Evolutionary conservation across 148 eudicot genomes (phyloP).

Genomic region (Vaccinium myrtillus): DNA sequence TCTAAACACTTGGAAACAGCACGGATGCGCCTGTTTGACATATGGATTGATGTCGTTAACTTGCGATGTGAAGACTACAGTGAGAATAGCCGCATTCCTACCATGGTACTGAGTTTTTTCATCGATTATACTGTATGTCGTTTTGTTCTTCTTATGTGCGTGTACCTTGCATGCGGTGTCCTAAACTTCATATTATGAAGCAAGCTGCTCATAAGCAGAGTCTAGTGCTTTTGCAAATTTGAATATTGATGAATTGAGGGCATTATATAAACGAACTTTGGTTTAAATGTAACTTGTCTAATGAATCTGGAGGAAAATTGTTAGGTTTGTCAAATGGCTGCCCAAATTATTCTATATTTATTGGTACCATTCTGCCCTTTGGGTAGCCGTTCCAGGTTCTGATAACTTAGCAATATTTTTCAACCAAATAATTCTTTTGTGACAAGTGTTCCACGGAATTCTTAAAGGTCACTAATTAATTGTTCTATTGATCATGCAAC

Average conservation of each 20-base stretch:
- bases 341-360: background rate
- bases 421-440: background rate
- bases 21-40: constrained; percentile 80
- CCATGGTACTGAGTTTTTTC: constrained; percentile 53
- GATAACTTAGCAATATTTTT: background rate
- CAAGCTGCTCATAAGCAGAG: background rate
- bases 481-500: background rate
- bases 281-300: background rate
- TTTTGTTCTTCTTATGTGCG: background rate
- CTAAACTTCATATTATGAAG: background rate
- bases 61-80: constrained; percentile 87
- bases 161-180: background rate
- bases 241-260: background rate
- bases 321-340: background rate
- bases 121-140: background rate
- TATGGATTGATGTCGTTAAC: constrained; percentile 93
- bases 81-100: constrained; percentile 94
- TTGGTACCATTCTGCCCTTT: background rate
- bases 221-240: background rate
- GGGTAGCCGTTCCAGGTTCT: background rate
- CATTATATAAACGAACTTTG: background rate
- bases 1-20: constrained; percentile 99
- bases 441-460: background rate
- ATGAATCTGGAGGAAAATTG: background rate
- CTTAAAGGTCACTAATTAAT: background rate